Evolutionary conservation across 495 filamentous ascomycete species (phyloP).

Genomic region (Penicillium malachiteum): DNA sequence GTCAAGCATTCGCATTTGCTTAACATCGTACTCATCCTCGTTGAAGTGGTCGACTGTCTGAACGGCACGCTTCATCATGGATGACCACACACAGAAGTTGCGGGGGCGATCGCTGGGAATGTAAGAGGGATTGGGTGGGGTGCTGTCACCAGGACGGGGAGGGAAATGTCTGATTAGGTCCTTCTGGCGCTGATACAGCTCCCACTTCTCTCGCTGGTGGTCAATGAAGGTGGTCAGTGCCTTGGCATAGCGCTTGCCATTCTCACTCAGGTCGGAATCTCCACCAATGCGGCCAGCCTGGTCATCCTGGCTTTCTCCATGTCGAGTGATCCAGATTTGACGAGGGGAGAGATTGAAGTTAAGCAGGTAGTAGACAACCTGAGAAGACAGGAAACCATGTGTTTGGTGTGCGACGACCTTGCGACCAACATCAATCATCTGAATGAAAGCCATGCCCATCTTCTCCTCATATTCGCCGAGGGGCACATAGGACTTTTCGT

Average conservation of each 20-base stretch:
- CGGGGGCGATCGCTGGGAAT: constrained; percentile 58
- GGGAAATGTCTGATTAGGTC: constrained; percentile 71
- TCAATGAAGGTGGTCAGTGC: constrained; percentile 76
- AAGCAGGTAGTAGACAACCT: constrained; percentile 87
- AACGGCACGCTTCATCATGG: constrained; percentile 86
- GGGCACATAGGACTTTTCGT: constrained; percentile 89
- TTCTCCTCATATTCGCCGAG: constrained; percentile 89
- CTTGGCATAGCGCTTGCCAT: constrained; percentile 69
- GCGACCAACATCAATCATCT: constrained; percentile 97
- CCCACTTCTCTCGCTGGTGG: constrained; percentile 71
- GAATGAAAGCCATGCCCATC: constrained; percentile 83
- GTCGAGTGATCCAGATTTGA: constrained; percentile 97
- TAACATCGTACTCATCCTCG: constrained; percentile 96
- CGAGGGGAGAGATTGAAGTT: constrained; percentile 95
- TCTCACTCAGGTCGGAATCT: constrained; percentile 75
- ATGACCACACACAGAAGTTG: constrained; percentile 98
- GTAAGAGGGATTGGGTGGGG: constrained; percentile 90
- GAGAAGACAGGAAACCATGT: constrained; percentile 83
- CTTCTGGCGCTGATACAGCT: constrained; percentile 72
- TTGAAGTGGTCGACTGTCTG: constrained; percentile 85
- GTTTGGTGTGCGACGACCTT: constrained; percentile 90
- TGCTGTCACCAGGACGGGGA: constrained; percentile 81
- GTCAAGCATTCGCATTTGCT: constrained; percentile 97
- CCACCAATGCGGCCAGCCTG: constrained; percentile 77
- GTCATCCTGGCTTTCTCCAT: constrained; percentile 85